These are phyloP conservation scores for Trichoderma oligosporum DNA, from an alignment of 2,329 filamentous ascomycete genomes.

Conservation along the genomic window DNA sequence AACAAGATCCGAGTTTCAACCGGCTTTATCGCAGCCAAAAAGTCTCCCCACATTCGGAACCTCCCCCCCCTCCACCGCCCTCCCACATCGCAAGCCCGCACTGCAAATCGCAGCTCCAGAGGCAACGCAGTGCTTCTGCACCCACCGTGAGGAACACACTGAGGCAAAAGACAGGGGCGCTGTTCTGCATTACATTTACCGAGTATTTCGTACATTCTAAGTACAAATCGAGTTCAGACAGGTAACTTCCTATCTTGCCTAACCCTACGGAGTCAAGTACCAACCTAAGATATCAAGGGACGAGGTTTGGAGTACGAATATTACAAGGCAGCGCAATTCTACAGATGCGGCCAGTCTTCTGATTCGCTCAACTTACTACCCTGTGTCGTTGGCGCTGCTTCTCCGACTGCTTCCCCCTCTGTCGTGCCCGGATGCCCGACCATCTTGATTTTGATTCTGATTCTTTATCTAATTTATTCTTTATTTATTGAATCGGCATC, in stretches of 20 bases:
- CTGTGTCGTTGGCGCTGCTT: constrained; percentile 12
- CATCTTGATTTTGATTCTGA: constrained; percentile 1
- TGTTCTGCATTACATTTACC: neutral
- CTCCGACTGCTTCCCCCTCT: constrained; percentile 8
- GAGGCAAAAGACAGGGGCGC: constrained; percentile 11
- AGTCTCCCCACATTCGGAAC: constrained; percentile 10
- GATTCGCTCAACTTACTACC: constrained; percentile 1
- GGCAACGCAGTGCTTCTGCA: neutral
- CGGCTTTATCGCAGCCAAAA: constrained; percentile 11
- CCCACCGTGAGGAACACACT: too few relatives aligned
- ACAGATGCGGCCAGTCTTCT: neutral
- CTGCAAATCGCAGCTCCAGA: constrained; percentile 10
- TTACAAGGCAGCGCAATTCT: neutral
- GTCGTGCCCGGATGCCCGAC: constrained; percentile 17
- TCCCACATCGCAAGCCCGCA: constrained; percentile 16
- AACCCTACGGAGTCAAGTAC: too few relatives aligned
- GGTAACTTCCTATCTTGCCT: too few relatives aligned
- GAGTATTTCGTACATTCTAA: too few relatives aligned
- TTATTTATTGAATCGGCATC: neutral
- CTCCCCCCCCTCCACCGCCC: constrained; percentile 16
- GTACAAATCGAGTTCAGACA: too few relatives aligned
- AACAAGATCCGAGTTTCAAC: constrained; percentile 6
- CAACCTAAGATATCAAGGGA: too few relatives aligned
- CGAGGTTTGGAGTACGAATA: neutral
- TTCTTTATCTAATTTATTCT: neutral